Base-by-base conservation (phyloP, 164 flowering plant species). In the Magnolia officinalis region DNA sequence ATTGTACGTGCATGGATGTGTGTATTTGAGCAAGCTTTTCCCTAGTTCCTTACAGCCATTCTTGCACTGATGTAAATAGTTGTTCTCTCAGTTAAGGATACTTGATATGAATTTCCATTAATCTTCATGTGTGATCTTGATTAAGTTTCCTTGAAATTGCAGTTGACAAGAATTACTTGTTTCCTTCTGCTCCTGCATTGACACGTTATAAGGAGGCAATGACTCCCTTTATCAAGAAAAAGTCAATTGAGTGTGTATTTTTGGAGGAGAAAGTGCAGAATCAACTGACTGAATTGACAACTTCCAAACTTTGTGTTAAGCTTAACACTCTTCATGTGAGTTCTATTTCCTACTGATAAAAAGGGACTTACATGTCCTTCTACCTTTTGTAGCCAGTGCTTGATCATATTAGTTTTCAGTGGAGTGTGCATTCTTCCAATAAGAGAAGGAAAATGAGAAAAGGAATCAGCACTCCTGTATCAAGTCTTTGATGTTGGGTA, bases 271-370 rank as follows among this genome's bases (percentile, higher is more conserved):
- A 79, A 50, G 78, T 88, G 37, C 77, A 13, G 59, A 71, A 72
- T 8, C 83, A 89, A 78, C 79, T 94, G 83, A 84, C 82, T 69
- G 79, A 75, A 19, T 80, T 91, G 86, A 87, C 97, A 61, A 67
- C 84, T 73, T 75, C 91, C 55, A 92, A 89, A 80, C 90, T 94
- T 49, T 92, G 98, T 76, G 80, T 89, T 80, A 89, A 89, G 81
- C 78, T 91, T 73, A 94, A 92, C 83, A 91, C 97, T 67, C 87
- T 91, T 77, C 87, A 87, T 50, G 98, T 92, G 79, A 84, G 90
- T 82, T 10, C 26, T 52, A 72, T 11, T 70, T 73, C 45, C 45
- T 37, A 37, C 45, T 37, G 45, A 37, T 37, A 37, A 0, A 37
- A 37, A 37, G 6, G 45, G 6, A 37, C 45, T 37, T 37, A 37